Evolutionary conservation across 2,329 filamentous ascomycete species (phyloP), one percentile per base, ranked within the genome.

Genomic region (Aspergillus glaucus): DNA sequence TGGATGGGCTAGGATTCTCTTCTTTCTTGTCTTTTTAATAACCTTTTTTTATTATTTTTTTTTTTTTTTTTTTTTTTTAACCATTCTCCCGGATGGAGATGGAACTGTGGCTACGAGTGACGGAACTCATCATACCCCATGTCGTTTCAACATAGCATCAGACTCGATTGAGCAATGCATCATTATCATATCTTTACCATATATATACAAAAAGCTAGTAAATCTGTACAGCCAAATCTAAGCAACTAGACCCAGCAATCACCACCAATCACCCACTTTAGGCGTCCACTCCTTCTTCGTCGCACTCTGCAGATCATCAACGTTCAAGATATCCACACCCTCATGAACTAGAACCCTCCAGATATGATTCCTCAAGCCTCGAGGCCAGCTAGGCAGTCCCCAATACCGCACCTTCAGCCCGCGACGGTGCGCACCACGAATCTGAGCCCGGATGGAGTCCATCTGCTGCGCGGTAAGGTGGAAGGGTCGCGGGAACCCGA

Each of bases 341-440:
- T 81, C 77, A 26, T 71, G 64, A 9, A 77, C 71, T 15, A 82
- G 59, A 17, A 78, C 65, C 6, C 70, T 67, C 80, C 79, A 82
- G 14, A 82, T 62, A 45, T 74, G 70, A 56, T 81, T 79, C 41
- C 79, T 63, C 60, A 80, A 54, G 37, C 71, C 71, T 4, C 74
- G 63, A 1, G 80, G 80, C 79, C 79, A 82, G 46, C 60, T 66
- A 0, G 79, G 79, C 9, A 78, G 71, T 21, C 71, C 69, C 79
- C 79, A 82, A 55, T 82, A 83, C 43, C 80, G 62, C 1, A 74
- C 74, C 55, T 79, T 79, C 40, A 83, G 59, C 0, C 79, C 79
- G 8, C 72, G 66, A 2, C 65, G 58, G 47, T 79, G 73, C 3
- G 80, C 79, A 6, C 70, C 73, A 0, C 66, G 65, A 37, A 82